These are phyloP conservation scores for Saksenaea vasiformis DNA, from an alignment of 371 early-diverging fungal species.

Conservation along the genomic window DNA sequence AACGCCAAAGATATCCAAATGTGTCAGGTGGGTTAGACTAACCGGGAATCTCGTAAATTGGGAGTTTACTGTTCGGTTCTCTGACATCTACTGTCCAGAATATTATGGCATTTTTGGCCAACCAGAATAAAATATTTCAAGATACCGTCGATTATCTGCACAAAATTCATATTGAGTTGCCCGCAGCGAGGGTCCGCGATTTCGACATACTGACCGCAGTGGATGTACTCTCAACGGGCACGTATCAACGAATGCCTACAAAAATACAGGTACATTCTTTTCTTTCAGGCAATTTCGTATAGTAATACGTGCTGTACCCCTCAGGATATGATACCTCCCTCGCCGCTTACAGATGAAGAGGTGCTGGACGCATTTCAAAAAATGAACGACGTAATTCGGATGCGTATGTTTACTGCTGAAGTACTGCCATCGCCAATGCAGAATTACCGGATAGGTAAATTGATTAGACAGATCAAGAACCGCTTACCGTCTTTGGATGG, in stretches of 20 bases:
- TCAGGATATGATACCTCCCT: conserved; percentile 56
- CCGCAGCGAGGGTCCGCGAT: conserved; percentile 71
- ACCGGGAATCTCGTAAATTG: not conserved
- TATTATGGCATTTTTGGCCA: conserved; percentile 71
- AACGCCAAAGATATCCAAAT: conserved; percentile 74
- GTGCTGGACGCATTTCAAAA: conserved; percentile 56
- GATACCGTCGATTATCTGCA: conserved; percentile 69
- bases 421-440: conserved; percentile 67
- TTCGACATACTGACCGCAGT: conserved; percentile 77
- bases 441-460: conserved; percentile 51
- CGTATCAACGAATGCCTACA: conserved; percentile 70
- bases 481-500: not conserved
- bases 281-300: not conserved
- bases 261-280: conserved; percentile 39
- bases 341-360: conserved; percentile 55
- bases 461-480: conserved; percentile 3
- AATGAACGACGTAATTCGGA: conserved; percentile 71
- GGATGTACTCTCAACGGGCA: conserved; percentile 75
- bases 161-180: conserved; percentile 62
- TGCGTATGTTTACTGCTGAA: conserved; percentile 66
- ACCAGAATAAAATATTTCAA: conserved; percentile 71
- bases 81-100: conserved; percentile 37
- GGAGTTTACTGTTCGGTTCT: not conserved
- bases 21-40: conserved; percentile 57
- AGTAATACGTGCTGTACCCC: conserved; percentile 15